Evolutionary conservation across 2,329 filamentous ascomycete species (phyloP).

Genomic region (Aspergillus japonicus): DNA sequence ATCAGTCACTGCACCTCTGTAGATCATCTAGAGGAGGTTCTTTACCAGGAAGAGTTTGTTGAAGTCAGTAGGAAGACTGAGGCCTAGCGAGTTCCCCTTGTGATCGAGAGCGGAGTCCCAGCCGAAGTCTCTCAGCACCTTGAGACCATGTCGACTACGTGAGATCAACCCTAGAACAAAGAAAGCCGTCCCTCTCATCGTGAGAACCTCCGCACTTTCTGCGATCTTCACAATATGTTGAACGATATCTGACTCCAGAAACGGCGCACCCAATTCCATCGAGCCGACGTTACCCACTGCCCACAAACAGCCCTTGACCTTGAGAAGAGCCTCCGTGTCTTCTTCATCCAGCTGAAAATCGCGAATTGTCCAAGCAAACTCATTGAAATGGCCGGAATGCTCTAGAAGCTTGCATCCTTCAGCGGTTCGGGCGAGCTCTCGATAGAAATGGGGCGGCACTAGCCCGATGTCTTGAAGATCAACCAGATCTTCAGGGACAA

Average conservation of each 20-base stretch:
- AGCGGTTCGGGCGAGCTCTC: slow-evolving; percentile 85
- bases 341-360: slow-evolving; percentile 83
- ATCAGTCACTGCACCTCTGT: slow-evolving; percentile 3
- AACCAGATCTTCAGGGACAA: slow-evolving; percentile 57
- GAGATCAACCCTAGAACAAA: slow-evolving; percentile 94
- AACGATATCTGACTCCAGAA: slow-evolving; percentile 86
- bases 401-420: slow-evolving; percentile 88
- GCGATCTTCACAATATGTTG: slow-evolving; percentile 85
- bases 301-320: slow-evolving; percentile 96
- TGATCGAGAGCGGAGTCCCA: slow-evolving; percentile 91
- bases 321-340: slow-evolving; percentile 80
- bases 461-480: slow-evolving; percentile 56
- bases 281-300: slow-evolving; percentile 97
- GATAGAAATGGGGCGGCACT: slow-evolving; percentile 97
- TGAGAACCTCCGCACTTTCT: slow-evolving; percentile 84
- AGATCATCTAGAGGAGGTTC: not conserved
- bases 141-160: slow-evolving; percentile 83
- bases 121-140: slow-evolving; percentile 82
- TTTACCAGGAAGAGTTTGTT: slow-evolving; percentile 72
- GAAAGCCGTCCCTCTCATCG: slow-evolving; percentile 90
- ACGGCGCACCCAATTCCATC: slow-evolving; percentile 94
- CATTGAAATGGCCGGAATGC: slow-evolving; percentile 93
- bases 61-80: slow-evolving; percentile 80
- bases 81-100: slow-evolving; percentile 78
- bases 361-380: slow-evolving; percentile 84